These are phyloP conservation scores for Cladosporium sp. DNA, from an alignment of 2,329 filamentous ascomycete species.

Conservation along the genomic window DNA sequence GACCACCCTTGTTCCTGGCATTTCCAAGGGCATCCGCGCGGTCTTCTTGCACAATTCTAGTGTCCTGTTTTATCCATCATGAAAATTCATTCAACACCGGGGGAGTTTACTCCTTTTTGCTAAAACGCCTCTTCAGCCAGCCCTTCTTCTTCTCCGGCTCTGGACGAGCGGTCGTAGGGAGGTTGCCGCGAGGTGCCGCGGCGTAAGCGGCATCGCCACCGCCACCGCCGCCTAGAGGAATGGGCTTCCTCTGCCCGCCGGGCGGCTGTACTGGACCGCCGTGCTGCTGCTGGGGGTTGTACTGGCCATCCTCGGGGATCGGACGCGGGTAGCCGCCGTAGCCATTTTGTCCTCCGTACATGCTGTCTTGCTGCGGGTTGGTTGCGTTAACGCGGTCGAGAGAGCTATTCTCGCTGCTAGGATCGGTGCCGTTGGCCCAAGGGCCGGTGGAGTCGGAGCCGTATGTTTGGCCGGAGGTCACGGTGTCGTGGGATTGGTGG, in stretches of 20 bases:
- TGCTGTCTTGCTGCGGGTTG: slow-evolving; percentile 33
- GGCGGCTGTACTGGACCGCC: slow-evolving; percentile 11
- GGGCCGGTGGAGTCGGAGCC: slow-evolving; percentile 68
- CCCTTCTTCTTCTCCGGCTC: slow-evolving; percentile 74
- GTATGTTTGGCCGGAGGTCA: slow-evolving; percentile 61
- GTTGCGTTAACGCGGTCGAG: slow-evolving; percentile 42
- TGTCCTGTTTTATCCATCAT: neutral
- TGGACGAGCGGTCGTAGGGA: slow-evolving; percentile 24
- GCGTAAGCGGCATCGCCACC: slow-evolving; percentile 17
- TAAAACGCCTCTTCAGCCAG: slow-evolving; percentile 82
- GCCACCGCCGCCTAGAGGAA: slow-evolving; percentile 10
- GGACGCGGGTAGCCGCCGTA: slow-evolving; percentile 37
- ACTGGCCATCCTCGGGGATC: slow-evolving; percentile 8
- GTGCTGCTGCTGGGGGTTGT: slow-evolving; percentile 11
- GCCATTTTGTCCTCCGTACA: slow-evolving; percentile 30
- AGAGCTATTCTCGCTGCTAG: slow-evolving; percentile 90
- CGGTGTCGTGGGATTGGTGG: slow-evolving; percentile 81
- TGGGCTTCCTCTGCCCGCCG: slow-evolving; percentile 5
- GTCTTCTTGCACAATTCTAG: neutral
- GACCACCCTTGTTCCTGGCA: neutral
- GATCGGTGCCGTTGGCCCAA: slow-evolving; percentile 78
- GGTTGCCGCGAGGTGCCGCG: slow-evolving; percentile 14
- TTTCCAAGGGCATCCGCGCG: neutral
- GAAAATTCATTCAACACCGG: neutral
- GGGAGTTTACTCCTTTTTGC: slow-evolving; percentile 49